A percentile compares a stretch with the other conserved stretches of the same genome.
Evolutionary conservation across 495 filamentous ascomycete species (phyloP).

Genomic region (Annulohypoxylon maeteangense): DNA sequence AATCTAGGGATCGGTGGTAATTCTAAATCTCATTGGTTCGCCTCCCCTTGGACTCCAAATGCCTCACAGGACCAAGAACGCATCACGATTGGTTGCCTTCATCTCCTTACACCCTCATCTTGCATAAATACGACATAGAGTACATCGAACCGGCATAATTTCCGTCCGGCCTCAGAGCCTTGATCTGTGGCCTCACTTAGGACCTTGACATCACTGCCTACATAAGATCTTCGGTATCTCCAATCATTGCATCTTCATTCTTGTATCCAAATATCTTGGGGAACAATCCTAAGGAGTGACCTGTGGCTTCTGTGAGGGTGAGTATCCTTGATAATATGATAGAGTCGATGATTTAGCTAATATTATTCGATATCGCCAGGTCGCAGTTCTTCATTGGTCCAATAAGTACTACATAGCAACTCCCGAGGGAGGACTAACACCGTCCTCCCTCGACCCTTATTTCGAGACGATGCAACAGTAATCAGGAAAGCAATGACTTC

Average conservation of each 20-base stretch:
- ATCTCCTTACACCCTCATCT: background rate
- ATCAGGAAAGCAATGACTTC: slow-evolving; percentile 19
- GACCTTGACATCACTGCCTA: background rate
- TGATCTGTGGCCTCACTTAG: background rate
- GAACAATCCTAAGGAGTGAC: background rate
- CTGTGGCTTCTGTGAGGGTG: background rate
- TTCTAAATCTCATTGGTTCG: background rate
- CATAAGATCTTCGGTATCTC: background rate
- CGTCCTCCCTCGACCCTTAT: slow-evolving; percentile 31
- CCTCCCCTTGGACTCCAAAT: background rate
- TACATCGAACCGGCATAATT: slow-evolving; percentile 15
- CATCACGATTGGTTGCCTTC: slow-evolving; percentile 4
- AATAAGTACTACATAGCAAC: background rate
- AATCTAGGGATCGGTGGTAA: too few species aligned
- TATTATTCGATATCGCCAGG: background rate
- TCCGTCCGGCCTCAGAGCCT: slow-evolving; percentile 23
- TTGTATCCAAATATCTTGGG: background rate
- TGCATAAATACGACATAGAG: background rate
- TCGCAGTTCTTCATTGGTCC: background rate
- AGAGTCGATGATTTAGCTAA: background rate
- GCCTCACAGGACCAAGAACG: background rate
- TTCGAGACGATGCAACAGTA: slow-evolving; percentile 31
- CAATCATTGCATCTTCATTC: background rate
- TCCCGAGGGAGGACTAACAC: slow-evolving; percentile 26
- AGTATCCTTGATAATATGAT: background rate